phyloP scores from a whole-genome alignment of 2,329 filamentous ascomycete species.

The Phaeosphaeriaceae sp. region DNA sequence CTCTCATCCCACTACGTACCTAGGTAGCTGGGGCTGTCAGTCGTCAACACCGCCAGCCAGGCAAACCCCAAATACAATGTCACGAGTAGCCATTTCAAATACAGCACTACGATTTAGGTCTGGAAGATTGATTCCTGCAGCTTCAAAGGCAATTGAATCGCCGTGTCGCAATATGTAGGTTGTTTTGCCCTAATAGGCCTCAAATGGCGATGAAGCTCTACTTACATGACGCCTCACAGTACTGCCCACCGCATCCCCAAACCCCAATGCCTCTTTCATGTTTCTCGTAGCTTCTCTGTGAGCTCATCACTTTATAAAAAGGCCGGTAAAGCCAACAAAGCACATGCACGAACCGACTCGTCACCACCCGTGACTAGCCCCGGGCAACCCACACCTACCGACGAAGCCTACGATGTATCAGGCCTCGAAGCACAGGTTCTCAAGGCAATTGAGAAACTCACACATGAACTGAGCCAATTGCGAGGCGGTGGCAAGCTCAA shows the following conservation, averaged over 20 bases:
- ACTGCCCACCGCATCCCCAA: constrained; percentile 8
- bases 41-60: neutral
- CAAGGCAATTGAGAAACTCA: constrained; percentile 62
- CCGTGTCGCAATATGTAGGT: constrained; percentile 35
- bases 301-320: constrained; percentile 57
- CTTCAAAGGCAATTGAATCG: constrained; percentile 29
- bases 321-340: constrained; percentile 58
- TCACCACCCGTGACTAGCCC: constrained; percentile 36
- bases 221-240: constrained; percentile 16
- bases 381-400: constrained; percentile 42
- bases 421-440: constrained; percentile 63
- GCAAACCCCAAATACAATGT: constrained; percentile 26
- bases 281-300: constrained; percentile 50
- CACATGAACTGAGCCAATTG: constrained; percentile 67
- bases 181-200: constrained; percentile 1
- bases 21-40: constrained; percentile 2
- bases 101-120: constrained; percentile 26
- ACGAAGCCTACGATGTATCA: constrained; percentile 68
- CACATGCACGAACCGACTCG: constrained; percentile 43
- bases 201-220: neutral
- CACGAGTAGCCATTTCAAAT: constrained; percentile 31
- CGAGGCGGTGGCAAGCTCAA: constrained; percentile 68
- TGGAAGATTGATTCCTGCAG: constrained; percentile 12
- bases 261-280: constrained; percentile 13
- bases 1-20: neutral